Conservation (phyloP, 495 filamentous ascomycete genomes). For the Pyrenopolyporus hunteri region DNA sequence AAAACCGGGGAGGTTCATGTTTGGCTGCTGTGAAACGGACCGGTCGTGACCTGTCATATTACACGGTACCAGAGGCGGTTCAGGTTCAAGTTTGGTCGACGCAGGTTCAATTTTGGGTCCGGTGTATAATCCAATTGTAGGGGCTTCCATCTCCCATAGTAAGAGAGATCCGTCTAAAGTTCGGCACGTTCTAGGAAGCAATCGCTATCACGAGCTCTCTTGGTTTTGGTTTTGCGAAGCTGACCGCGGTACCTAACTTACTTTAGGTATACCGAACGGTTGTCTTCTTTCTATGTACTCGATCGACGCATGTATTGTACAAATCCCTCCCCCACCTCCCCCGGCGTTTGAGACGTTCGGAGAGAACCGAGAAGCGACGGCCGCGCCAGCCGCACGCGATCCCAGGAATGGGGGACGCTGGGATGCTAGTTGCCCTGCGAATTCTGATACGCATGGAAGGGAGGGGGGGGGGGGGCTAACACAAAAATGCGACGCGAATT, state of each 20-base stretch:
- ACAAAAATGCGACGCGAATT: conserved; percentile 20
- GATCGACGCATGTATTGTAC: conserved; percentile 29
- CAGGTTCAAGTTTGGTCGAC: not conserved
- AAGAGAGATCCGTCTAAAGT: not conserved
- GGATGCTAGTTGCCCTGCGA: conserved; percentile 24
- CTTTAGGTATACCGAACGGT: not conserved
- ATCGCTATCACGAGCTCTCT: not conserved
- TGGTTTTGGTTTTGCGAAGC: no score
- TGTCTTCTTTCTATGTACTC: not conserved
- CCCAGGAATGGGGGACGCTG: conserved; percentile 34
- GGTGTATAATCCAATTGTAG: no score
- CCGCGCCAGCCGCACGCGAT: conserved; percentile 34
- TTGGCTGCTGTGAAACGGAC: conserved; percentile 28
- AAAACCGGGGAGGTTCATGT: conserved; percentile 30
- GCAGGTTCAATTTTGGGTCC: no score
- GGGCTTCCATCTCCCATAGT: no score
- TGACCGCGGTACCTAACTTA: not conserved
- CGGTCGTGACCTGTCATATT: conserved; percentile 21
- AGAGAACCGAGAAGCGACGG: conserved; percentile 34
- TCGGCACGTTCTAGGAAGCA: not conserved
- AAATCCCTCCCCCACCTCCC: not conserved
- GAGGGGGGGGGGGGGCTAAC: no score
- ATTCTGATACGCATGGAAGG: no score
- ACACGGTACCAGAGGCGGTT: not conserved
- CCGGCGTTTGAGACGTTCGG: conserved; percentile 28